phyloP scores from a whole-genome alignment of 2,329 filamentous ascomycete genomes.

The Pseudogymnoascus sp. region DNA sequence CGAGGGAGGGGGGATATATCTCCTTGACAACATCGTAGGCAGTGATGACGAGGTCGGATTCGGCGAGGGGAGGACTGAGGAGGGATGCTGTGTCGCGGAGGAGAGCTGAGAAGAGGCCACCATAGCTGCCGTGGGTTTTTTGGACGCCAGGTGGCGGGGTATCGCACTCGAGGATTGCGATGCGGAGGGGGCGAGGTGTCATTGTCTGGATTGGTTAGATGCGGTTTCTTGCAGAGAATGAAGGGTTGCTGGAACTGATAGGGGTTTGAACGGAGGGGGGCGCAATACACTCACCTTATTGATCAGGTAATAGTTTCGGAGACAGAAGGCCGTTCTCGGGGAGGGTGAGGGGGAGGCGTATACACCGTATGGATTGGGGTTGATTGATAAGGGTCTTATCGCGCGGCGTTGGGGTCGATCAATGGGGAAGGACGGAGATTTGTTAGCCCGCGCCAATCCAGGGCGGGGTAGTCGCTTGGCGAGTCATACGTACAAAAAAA shows the following conservation, averaged over 20 bases:
- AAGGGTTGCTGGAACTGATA: neutral
- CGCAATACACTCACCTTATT: neutral
- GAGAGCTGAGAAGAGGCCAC: constrained; percentile 57
- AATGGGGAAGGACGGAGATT: constrained; percentile 2
- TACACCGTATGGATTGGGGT: neutral
- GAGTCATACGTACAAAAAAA: neutral
- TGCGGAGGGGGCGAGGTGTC: constrained; percentile 26
- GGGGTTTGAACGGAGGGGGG: neutral
- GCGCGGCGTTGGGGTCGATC: neutral
- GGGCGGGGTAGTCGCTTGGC: constrained; percentile 1
- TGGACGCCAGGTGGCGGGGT: constrained; percentile 58
- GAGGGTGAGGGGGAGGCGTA: neutral
- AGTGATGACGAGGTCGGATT: constrained; percentile 45
- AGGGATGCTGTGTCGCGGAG: constrained; percentile 38
- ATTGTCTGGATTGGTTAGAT: constrained; percentile 15
- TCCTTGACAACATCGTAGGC: constrained; percentile 63
- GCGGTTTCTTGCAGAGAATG: neutral
- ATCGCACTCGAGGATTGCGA: constrained; percentile 86
- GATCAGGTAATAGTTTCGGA: constrained; percentile 6
- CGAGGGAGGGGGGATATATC: constrained; percentile 61
- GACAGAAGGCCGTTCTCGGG: neutral
- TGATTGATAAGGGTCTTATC: neutral
- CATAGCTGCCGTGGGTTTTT: constrained; percentile 62
- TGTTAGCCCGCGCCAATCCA: constrained; percentile 1
- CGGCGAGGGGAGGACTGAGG: constrained; percentile 13